Evolutionary conservation across 768 basidiomycete species (phyloP).

Genomic region (Tulasnella sp.): DNA sequence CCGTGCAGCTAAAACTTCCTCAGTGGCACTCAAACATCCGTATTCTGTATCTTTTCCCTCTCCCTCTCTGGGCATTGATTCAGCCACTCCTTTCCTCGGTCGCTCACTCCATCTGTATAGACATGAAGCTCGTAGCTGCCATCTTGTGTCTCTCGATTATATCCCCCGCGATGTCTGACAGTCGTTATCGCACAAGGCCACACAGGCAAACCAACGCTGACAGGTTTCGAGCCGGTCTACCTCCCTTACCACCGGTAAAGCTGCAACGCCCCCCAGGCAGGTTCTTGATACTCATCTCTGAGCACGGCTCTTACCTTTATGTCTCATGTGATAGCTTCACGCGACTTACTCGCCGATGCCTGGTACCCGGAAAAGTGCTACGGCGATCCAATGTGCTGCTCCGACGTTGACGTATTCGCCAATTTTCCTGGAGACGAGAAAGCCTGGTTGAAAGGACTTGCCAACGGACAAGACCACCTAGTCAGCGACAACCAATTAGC

Average conservation of each 20-base stretch:
- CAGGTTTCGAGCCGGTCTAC: neutral
- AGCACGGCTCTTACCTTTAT: neutral
- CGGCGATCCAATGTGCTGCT: neutral
- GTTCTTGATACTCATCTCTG: neutral
- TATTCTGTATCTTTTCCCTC: neutral
- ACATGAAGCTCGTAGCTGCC: neutral
- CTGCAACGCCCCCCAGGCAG: neutral
- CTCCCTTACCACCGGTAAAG: neutral
- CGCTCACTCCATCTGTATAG: neutral
- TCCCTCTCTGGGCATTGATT: neutral
- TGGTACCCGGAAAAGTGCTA: neutral
- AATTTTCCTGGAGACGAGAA: neutral
- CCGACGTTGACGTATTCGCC: neutral
- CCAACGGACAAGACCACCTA: neutral
- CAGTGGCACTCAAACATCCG: too few species aligned
- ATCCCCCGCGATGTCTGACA: neutral
- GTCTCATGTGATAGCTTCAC: neutral
- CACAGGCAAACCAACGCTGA: neutral
- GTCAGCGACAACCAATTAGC: neutral
- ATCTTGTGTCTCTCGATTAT: neutral
- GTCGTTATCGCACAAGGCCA: neutral
- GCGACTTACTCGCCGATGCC: neutral
- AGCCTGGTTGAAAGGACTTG: neutral
- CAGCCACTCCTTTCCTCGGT: neutral
- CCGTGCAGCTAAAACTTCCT: neutral